Evolutionary conservation across 2,329 filamentous ascomycete species (phyloP).

Genomic region (Dryadomyces quercivorus): DNA sequence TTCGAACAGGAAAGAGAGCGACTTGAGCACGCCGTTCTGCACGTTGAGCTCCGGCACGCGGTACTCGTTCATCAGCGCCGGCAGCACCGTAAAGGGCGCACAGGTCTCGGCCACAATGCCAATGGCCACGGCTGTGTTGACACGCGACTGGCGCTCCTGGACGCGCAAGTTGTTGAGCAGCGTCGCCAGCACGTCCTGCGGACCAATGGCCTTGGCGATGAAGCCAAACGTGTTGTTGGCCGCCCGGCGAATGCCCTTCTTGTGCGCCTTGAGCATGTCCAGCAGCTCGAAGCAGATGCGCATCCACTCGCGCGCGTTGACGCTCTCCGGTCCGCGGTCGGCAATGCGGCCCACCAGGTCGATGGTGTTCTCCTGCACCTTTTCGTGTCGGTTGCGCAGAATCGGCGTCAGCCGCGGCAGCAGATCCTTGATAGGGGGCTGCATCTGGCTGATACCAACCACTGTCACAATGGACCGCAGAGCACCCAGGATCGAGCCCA

Average conservation of each 20-base stretch:
- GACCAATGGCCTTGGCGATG: slow-evolving; percentile 97
- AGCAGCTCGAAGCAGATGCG: slow-evolving; percentile 97
- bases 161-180: slow-evolving; percentile 93
- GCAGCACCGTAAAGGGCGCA: slow-evolving; percentile 95
- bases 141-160: slow-evolving; percentile 93
- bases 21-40: slow-evolving; percentile 96
- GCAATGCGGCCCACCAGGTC: slow-evolving; percentile 96
- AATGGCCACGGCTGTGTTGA: slow-evolving; percentile 96
- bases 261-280: slow-evolving; percentile 99
- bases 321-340: slow-evolving; percentile 88
- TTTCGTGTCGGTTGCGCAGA: slow-evolving; percentile 93
- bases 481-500: slow-evolving; percentile 91
- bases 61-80: slow-evolving; percentile 98
- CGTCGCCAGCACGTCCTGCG: slow-evolving; percentile 91
- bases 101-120: slow-evolving; percentile 98
- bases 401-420: slow-evolving; percentile 95
- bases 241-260: slow-evolving; percentile 95
- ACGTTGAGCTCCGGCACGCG: slow-evolving; percentile 96
- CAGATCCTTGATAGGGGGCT: slow-evolving; percentile 92
- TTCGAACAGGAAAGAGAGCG: slow-evolving; percentile 92
- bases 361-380: slow-evolving; percentile 98
- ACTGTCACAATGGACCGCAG: slow-evolving; percentile 94
- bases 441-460: slow-evolving; percentile 94
- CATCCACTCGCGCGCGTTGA: slow-evolving; percentile 99
- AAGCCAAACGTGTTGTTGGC: slow-evolving; percentile 99